Evolutionary conservation across 768 basidiomycete species (phyloP), one percentile per base, ranked within the genome.

Genomic region (Tricholoma sp.): DNA sequence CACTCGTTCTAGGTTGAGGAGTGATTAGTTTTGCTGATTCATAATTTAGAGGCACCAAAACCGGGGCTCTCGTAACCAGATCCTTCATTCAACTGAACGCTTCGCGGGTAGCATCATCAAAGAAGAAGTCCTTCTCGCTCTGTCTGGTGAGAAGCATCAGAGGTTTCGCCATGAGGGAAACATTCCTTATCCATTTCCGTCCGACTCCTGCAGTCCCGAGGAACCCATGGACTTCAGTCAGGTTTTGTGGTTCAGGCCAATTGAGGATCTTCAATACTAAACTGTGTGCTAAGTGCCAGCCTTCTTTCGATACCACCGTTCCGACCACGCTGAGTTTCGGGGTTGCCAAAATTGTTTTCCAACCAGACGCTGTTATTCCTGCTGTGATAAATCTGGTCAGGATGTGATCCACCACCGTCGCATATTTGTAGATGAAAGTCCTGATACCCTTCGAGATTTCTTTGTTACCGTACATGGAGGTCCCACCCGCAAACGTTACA

Each of bases 1-100:
- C 63, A 1, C 57, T 60, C 0, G 9, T 15, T 34, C 65, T 18
- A 1, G 63, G 61, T 7, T 2, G 15, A 1, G 6, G 57, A 11
- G 44, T 37, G 10, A 64, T 55, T 2, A 41, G 20, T 3, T 41
- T 50, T 6, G 57, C 58, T 0, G 44, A 50, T 0, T 51, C 28
- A 44, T 76, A 78, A 55, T 78, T 66, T 13, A 77, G 64, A 3
- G 61, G 58, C 2, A 66, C 54, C 0, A 76, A 56, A 0, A 70
- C 69, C 0, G 74, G 74, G 0, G 70, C 65, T 0, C 31, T 11
- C 0, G 62, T 13, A 0, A 72, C 57, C 0, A 48, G 31, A 0
- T 53, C 33, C 52, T 75, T 74, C 0, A 75, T 55, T 1, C 31
- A 32, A 0, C 70, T 56, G 44, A 70, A 59, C 0, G 73, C 70